Evolutionary conservation across 2,329 filamentous ascomycete genomes (phyloP).

Genomic region (Juglanconis oblonga): DNA sequence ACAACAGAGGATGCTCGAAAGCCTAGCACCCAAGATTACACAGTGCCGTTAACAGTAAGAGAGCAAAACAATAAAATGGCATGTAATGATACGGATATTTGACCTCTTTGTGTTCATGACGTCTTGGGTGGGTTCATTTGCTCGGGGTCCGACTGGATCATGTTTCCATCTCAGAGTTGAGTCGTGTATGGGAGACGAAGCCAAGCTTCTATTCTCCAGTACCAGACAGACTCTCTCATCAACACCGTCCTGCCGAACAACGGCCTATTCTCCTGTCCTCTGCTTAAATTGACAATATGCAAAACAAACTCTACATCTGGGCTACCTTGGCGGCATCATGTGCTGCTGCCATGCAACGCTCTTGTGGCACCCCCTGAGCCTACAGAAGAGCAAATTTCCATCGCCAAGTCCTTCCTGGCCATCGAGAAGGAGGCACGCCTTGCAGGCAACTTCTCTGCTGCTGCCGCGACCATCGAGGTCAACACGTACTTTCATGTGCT

Average conservation of each 20-base stretch:
- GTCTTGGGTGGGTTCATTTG: too few species aligned
- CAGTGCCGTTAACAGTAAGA: too few species aligned
- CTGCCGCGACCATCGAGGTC: slow-evolving; percentile 26
- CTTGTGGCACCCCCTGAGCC: slow-evolving; percentile 27
- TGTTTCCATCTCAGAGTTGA: too few species aligned
- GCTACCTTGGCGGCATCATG: slow-evolving; percentile 1
- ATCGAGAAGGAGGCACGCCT: slow-evolving; percentile 22
- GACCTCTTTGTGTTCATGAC: too few species aligned
- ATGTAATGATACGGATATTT: too few species aligned
- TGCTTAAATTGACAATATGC: not conserved
- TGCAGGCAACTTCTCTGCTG: slow-evolving; percentile 20
- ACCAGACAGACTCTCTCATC: not conserved
- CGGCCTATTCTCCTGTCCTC: not conserved
- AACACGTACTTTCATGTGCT: slow-evolving; percentile 34
- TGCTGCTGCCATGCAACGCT: not conserved
- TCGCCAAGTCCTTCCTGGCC: slow-evolving; percentile 21
- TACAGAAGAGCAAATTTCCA: slow-evolving; percentile 22
- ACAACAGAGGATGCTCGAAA: too few species aligned
- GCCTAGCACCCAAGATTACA: too few species aligned
- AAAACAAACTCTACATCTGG: slow-evolving; percentile 2
- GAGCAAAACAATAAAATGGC: too few species aligned
- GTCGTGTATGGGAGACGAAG: too few species aligned
- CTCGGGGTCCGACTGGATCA: too few species aligned
- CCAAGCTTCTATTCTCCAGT: too few species aligned
- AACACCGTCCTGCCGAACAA: not conserved